These are phyloP conservation scores for Lichtheimia hyalospora DNA, from an alignment of 371 early-diverging fungal species.

Conservation along the genomic window DNA sequence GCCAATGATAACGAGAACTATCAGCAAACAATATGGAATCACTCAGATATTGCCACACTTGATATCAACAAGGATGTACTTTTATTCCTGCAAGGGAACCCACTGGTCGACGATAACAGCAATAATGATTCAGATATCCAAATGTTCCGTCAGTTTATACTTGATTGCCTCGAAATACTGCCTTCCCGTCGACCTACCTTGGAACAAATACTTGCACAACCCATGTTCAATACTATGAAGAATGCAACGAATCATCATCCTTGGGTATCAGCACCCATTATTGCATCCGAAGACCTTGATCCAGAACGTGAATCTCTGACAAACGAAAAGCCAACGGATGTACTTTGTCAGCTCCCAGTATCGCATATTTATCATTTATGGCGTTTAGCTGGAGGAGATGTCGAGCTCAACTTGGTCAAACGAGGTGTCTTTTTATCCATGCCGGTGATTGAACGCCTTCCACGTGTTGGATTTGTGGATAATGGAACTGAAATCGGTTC, in stretches of 20 bases:
- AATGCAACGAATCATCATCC: neutral
- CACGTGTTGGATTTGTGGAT: slow-evolving; percentile 44
- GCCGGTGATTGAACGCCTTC: slow-evolving; percentile 62
- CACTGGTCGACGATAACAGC: neutral
- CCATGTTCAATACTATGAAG: slow-evolving; percentile 17
- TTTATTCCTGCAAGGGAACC: slow-evolving; percentile 26
- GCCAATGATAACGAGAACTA: slow-evolving; percentile 11
- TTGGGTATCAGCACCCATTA: slow-evolving; percentile 40
- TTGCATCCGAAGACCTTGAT: slow-evolving; percentile 35
- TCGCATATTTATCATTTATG: slow-evolving; percentile 62
- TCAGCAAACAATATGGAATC: slow-evolving; percentile 28
- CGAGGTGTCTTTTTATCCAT: slow-evolving; percentile 56
- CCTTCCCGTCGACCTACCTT: slow-evolving; percentile 12
- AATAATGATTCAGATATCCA: slow-evolving; percentile 13
- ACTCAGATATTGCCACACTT: slow-evolving; percentile 26
- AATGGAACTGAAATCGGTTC: slow-evolving; percentile 51
- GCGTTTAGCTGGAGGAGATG: slow-evolving; percentile 69
- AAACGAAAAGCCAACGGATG: slow-evolving; percentile 9
- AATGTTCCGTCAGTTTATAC: slow-evolving; percentile 25
- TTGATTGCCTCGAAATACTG: slow-evolving; percentile 25
- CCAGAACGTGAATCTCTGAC: slow-evolving; percentile 17
- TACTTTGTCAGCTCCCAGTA: slow-evolving; percentile 24
- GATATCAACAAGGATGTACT: slow-evolving; percentile 39
- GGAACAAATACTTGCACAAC: slow-evolving; percentile 15
- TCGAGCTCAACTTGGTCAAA: slow-evolving; percentile 58